Evolutionary conservation across 371 early-diverging fungal genomes (phyloP).

Genomic region (Rhizopus arrhizus): DNA sequence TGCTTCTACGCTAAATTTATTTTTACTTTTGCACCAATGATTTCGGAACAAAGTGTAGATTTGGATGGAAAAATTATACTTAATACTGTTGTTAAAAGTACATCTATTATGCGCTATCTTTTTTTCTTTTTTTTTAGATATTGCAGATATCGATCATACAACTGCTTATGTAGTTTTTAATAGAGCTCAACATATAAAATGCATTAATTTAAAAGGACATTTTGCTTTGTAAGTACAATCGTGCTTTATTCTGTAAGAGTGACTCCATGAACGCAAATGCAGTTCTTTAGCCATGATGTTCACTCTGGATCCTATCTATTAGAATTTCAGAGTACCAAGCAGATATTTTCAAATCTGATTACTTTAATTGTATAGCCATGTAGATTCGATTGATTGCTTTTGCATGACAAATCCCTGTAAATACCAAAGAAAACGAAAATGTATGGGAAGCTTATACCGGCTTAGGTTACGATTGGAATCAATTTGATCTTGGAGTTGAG

Average conservation of each 20-base stretch:
- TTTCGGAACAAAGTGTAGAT: conserved; percentile 9
- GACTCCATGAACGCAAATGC: too few relatives aligned
- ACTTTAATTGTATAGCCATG: too few relatives aligned
- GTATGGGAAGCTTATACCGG: conserved; percentile 43
- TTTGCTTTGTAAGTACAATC: conserved; percentile 22
- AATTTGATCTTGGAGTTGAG: conserved; percentile 32
- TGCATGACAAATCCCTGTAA: conserved; percentile 41
- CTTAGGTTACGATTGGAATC: conserved; percentile 41
- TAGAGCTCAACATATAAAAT: conserved; percentile 12
- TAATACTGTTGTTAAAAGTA: conserved; percentile 26
- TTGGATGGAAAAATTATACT: conserved; percentile 27
- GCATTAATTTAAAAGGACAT: conserved; percentile 19
- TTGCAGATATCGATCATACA: conserved; percentile 19
- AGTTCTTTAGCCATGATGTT: conserved; percentile 27
- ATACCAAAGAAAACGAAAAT: conserved; percentile 33
- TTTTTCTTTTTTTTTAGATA: conserved; percentile 13
- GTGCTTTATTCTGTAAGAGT: neutral
- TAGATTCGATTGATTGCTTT: too few relatives aligned
- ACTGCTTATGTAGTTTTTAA: conserved; percentile 18
- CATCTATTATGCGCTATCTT: neutral
- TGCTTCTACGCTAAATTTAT: conserved; percentile 22
- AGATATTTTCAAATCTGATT: conserved; percentile 47
- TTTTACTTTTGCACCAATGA: too few relatives aligned
- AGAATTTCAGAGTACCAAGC: conserved; percentile 47
- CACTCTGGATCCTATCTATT: conserved; percentile 49